Base-by-base conservation (phyloP, 2,329 filamentous ascomycete genomes). In the Trichophyton rubrum region DNA sequence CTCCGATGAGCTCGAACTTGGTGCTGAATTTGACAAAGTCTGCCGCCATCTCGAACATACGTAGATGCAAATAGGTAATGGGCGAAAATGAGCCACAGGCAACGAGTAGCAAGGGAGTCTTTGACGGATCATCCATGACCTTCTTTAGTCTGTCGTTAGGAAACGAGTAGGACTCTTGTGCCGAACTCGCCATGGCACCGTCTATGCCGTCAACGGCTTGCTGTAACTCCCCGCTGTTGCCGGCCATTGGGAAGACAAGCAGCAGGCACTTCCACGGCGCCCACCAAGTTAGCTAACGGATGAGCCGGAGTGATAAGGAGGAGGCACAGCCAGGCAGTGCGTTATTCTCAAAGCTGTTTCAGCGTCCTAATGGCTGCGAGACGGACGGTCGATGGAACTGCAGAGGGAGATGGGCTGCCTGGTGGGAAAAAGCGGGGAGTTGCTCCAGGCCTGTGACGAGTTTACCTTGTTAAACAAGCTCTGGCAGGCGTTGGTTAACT, bases 1-100 rank as follows among this genome's bases (percentile, higher is more conserved):
- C 90, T 63, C 89, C 91, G 51, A 96, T 80, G 38, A 96, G 84
- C 72, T 96, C 90, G 71, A 88, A 96, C 59, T 88, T 78, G 24
- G 84, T 85, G 70, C 84, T 85, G 72, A 87, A 86, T 65, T 85
- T 85, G 66, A 85, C 85, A 73, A 87, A 91, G 74, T 93, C 88
- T 66, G 85, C 82, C 1, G 88, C 88, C 84, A 95, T 90, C 69
- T 90, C 87, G 70, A 93, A 92, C 87, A 95, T 92, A 70, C 88
- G 85, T 64, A 93, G 77, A 70, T 72, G 62, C 30, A 90, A 79
- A 68, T 87, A 88, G 5, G 86, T 88, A 57, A 87, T 83, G 17
- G 87, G 88, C 0, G 85, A 88, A 75, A 90, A 91, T 11, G 80
- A 82, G 51, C 81, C 78, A 64, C 78, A 79, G 30, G 77, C 76